These are phyloP conservation scores for Diaporthe citrichinensis DNA, from an alignment of 2,329 filamentous ascomycete genomes.

Conservation along the genomic window DNA sequence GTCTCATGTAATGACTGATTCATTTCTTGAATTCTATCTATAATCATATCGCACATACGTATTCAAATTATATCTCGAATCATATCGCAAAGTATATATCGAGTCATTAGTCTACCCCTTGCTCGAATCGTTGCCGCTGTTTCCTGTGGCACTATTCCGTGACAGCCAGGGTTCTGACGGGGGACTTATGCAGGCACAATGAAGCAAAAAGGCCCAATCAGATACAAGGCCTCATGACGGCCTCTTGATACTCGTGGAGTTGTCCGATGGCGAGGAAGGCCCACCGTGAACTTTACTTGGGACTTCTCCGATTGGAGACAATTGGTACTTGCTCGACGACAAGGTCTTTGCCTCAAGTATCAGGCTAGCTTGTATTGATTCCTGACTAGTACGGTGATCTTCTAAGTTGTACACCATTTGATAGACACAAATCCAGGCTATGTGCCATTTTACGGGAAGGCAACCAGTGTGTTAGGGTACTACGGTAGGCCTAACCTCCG, in stretches of 20 bases:
- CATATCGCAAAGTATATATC: conserved; percentile 2
- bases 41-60: neutral
- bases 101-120: neutral
- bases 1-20: neutral
- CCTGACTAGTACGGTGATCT: too few relatives aligned
- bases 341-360: neutral
- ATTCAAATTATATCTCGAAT: neutral
- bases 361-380: neutral
- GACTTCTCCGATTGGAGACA: neutral
- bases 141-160: neutral
- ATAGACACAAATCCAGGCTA: neutral
- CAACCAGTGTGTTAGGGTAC: neutral
- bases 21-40: neutral
- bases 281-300: neutral
- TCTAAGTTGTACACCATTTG: too few relatives aligned
- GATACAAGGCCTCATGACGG: neutral
- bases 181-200: neutral
- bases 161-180: neutral
- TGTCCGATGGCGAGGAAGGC: neutral
- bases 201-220: neutral
- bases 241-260: neutral
- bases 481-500: neutral
- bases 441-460: neutral
- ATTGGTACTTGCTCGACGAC: neutral
- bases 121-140: neutral